Evolutionary conservation across 2,329 filamentous ascomycete genomes (phyloP).

Genomic region (Scytalidium sp.): DNA sequence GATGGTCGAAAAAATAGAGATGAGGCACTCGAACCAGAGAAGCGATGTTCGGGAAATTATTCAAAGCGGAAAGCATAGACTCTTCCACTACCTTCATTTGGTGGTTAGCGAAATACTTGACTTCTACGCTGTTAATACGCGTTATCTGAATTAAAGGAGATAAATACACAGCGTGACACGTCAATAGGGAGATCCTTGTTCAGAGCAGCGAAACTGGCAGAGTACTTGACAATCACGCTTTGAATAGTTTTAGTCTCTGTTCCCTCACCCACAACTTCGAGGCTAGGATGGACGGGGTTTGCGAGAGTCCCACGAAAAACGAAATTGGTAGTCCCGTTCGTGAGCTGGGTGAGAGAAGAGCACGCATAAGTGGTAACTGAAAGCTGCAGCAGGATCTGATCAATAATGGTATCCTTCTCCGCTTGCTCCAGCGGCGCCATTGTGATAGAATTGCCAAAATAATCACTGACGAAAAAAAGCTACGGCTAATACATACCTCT

Average conservation of each 20-base stretch:
- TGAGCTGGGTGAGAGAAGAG: constrained; percentile 40
- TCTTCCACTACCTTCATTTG: constrained; percentile 38
- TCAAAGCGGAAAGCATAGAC: constrained; percentile 39
- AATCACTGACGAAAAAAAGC: no score
- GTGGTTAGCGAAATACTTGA: not conserved
- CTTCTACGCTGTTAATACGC: not conserved
- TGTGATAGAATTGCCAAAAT: no score
- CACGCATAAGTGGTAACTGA: constrained; percentile 35
- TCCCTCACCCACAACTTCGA: constrained; percentile 9
- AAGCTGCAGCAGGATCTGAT: constrained; percentile 6
- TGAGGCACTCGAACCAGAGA: constrained; percentile 42
- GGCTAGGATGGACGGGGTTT: constrained; percentile 37
- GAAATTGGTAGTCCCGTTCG: constrained; percentile 54
- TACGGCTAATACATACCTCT: no score
- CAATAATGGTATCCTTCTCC: constrained; percentile 8
- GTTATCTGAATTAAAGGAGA: not conserved
- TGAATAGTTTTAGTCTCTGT: constrained; percentile 16
- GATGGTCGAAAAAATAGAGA: constrained; percentile 41
- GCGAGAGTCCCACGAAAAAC: constrained; percentile 47
- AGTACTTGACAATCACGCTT: constrained; percentile 54
- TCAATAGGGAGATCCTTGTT: constrained; percentile 44
- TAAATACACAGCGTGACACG: constrained; percentile 46
- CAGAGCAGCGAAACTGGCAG: constrained; percentile 45
- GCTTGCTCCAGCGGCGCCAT: constrained; percentile 9
- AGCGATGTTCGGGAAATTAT: constrained; percentile 23